Evolutionary conservation across 2,329 filamentous ascomycete species (phyloP).

Genomic region (Chrysosporium keratinophilum): DNA sequence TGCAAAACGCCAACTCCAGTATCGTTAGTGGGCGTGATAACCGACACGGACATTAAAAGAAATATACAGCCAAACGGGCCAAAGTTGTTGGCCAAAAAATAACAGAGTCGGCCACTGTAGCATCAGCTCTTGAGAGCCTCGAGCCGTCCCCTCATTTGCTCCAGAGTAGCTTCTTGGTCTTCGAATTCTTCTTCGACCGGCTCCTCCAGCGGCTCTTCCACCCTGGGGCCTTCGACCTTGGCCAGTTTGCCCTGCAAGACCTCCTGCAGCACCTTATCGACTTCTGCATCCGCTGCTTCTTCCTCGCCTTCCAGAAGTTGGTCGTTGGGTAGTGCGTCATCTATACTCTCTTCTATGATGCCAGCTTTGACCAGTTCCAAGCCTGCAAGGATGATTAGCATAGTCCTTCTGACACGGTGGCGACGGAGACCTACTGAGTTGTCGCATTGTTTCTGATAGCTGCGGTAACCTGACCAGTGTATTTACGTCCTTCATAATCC

Average conservation of each 20-base stretch:
- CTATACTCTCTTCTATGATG: conserved; percentile 96
- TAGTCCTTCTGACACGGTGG: background rate
- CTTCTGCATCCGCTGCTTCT: conserved; percentile 70
- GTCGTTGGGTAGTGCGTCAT: conserved; percentile 66
- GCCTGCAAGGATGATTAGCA: conserved; percentile 11
- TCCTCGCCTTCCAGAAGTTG: conserved; percentile 60
- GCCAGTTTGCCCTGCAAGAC: conserved; percentile 73
- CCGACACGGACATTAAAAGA: background rate
- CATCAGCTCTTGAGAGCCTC: conserved; percentile 78
- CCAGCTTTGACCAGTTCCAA: conserved; percentile 81
- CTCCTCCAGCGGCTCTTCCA: conserved; percentile 37
- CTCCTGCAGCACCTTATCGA: conserved; percentile 87
- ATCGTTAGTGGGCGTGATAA: background rate
- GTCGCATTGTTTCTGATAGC: conserved; percentile 78
- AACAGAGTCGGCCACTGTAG: background rate
- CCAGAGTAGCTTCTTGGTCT: conserved; percentile 79
- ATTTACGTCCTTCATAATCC: conserved; percentile 97
- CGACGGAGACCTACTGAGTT: conserved; percentile 31
- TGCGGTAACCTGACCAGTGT: conserved; percentile 72
- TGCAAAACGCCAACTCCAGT: background rate
- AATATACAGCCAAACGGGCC: background rate
- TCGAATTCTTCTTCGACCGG: conserved; percentile 62
- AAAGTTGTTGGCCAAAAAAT: background rate
- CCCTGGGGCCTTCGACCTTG: conserved; percentile 46
- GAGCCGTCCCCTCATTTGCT: conserved; percentile 84